Percentiles rank a stretch among this genome's conserved stretches.
Conservation (phyloP, 2,329 filamentous ascomycete genomes). For the Colletotrichum karsti region DNA sequence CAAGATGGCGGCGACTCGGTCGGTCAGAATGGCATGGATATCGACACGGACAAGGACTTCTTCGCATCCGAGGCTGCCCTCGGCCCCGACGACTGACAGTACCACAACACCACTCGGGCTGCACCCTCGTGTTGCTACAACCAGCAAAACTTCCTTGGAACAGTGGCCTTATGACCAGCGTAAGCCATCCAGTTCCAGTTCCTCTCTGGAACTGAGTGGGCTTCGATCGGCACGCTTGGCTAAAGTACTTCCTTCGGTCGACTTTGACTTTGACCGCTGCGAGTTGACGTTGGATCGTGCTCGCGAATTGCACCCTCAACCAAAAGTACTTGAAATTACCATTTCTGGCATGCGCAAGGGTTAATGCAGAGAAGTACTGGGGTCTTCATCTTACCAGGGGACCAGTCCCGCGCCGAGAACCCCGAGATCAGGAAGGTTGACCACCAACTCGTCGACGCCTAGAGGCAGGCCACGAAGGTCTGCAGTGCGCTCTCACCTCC, state of each 20-base stretch:
- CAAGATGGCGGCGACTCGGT: background rate
- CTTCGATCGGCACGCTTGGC: too few species aligned
- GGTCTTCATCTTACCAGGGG: background rate
- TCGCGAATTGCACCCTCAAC: too few species aligned
- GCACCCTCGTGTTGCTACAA: too few species aligned
- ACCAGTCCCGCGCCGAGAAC: background rate
- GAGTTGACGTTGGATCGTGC: too few species aligned
- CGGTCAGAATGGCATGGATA: background rate
- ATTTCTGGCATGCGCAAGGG: background rate
- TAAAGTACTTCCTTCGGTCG: too few species aligned
- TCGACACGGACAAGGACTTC: background rate
- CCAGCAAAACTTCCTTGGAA: too few species aligned
- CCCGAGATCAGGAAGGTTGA: background rate
- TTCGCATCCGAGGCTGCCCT: constrained; percentile 5
- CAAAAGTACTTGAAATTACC: background rate
- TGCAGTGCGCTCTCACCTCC: background rate
- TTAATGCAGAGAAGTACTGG: background rate
- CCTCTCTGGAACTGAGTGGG: too few species aligned
- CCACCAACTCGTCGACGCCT: background rate
- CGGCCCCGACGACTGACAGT: background rate
- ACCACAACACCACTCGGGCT: background rate
- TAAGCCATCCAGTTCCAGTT: too few species aligned
- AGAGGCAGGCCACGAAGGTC: background rate
- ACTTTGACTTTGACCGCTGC: too few species aligned
- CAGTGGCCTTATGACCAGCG: too few species aligned